Percentiles rank a stretch among this genome's conserved stretches.
Conservation (phyloP, 371 early-diverging fungal genomes). For the Syncephalis fuscata region DNA sequence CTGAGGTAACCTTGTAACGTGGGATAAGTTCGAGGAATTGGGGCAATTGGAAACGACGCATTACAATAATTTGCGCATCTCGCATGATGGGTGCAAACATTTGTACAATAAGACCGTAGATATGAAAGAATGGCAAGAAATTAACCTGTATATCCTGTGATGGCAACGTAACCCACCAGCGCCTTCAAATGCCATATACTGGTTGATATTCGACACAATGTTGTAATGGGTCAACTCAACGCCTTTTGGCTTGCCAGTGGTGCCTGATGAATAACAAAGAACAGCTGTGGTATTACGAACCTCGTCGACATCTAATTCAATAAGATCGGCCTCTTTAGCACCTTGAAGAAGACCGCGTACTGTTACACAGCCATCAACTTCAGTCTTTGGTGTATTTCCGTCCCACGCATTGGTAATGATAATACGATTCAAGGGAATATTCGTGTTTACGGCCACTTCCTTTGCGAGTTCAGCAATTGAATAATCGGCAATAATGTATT, state of each 20-base stretch:
- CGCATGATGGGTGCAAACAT: not conserved
- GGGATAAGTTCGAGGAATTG: not conserved
- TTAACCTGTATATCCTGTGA: not conserved
- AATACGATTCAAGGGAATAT: no score
- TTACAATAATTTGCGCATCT: not conserved
- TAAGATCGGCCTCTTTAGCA: no score
- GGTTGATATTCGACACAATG: constrained; percentile 45
- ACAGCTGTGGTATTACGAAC: constrained; percentile 13
- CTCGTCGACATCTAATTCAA: not conserved
- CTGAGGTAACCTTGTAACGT: not conserved
- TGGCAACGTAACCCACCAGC: not conserved
- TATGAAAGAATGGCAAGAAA: not conserved
- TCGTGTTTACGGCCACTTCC: no score
- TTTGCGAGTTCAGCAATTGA: no score
- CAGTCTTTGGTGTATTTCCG: no score
- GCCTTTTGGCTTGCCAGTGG: constrained; percentile 58
- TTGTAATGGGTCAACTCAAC: constrained; percentile 67
- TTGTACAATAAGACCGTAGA: not conserved
- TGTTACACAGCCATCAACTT: no score
- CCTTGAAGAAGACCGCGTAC: no score
- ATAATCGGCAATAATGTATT: no score
- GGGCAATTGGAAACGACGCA: not conserved
- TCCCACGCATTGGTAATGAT: no score
- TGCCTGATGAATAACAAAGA: constrained; percentile 65
- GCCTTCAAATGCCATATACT: constrained; percentile 10